Conservation (phyloP, 2,329 filamentous ascomycete species). For the Tolypocladium endophyticum region DNA sequence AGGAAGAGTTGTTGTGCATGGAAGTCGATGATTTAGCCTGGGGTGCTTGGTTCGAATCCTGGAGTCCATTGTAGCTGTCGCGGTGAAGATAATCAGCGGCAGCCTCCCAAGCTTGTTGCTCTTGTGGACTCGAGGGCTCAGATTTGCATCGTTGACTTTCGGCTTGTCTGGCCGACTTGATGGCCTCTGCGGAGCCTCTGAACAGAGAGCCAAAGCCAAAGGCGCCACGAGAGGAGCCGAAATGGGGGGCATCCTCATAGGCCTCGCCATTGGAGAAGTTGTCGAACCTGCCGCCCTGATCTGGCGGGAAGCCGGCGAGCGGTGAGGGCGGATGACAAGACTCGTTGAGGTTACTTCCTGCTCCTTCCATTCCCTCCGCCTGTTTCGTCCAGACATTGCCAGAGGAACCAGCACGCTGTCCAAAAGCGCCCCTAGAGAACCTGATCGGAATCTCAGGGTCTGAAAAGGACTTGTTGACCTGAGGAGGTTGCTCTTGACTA, state of each 20-base stretch:
- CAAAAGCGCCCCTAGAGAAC: slow-evolving; percentile 1
- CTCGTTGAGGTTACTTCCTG: neutral
- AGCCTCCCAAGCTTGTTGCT: slow-evolving; percentile 8
- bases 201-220: slow-evolving; percentile 5
- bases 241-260: neutral
- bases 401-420: neutral
- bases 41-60: neutral
- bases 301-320: neutral
- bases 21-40: neutral
- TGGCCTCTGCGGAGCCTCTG: neutral
- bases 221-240: slow-evolving; percentile 3
- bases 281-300: neutral
- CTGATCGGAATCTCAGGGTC: neutral
- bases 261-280: neutral
- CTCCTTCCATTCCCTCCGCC: neutral
- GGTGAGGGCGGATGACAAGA: neutral
- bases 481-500: neutral
- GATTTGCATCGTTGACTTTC: neutral
- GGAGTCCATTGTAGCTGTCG: too few species aligned
- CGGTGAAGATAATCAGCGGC: slow-evolving; percentile 8
- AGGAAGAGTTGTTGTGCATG: neutral
- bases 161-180: neutral
- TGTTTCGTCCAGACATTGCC: neutral
- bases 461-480: neutral
- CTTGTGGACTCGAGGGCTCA: slow-evolving; percentile 2